These are phyloP conservation scores for Calocybe indica DNA, from an alignment of 768 basidiomycete genomes.

Conservation along the genomic window DNA sequence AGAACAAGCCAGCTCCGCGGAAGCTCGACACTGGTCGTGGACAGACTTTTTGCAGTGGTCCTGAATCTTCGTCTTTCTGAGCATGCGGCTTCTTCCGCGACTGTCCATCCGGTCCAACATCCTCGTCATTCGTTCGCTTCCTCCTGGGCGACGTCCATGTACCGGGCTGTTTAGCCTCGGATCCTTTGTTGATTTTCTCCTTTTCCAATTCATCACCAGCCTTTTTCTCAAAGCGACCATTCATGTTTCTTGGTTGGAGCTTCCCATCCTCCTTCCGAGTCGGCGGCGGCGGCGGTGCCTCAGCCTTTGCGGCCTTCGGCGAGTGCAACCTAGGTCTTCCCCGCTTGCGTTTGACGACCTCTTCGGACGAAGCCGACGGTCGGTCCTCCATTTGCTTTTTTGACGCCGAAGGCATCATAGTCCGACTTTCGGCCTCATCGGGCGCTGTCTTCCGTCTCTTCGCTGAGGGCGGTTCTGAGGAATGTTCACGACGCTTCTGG, in stretches of 20 bases:
- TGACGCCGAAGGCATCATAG: neutral
- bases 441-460: slow-evolving; percentile 40
- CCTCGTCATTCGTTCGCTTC: slow-evolving; percentile 25
- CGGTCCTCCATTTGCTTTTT: slow-evolving; percentile 6
- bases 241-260: slow-evolving; percentile 54
- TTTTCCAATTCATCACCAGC: slow-evolving; percentile 39
- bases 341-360: slow-evolving; percentile 28
- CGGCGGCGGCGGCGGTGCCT: slow-evolving; percentile 14
- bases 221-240: slow-evolving; percentile 68
- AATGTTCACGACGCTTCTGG: slow-evolving; percentile 26
- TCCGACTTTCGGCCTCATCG: neutral
- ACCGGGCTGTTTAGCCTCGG: neutral
- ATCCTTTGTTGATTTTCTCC: slow-evolving; percentile 17
- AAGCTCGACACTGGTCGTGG: slow-evolving; percentile 35
- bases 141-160: slow-evolving; percentile 13
- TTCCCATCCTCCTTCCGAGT: slow-evolving; percentile 20
- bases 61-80: slow-evolving; percentile 12
- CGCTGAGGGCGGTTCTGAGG: slow-evolving; percentile 38
- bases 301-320: slow-evolving; percentile 12
- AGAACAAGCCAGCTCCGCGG: slow-evolving; percentile 42
- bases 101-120: slow-evolving; percentile 25
- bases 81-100: slow-evolving; percentile 24
- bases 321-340: slow-evolving; percentile 35
- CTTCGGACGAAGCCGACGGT: slow-evolving; percentile 4
- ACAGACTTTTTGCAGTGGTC: slow-evolving; percentile 29